phyloP scores from a whole-genome alignment of 129 eudicot species.

The Helianthus annuus region DNA sequence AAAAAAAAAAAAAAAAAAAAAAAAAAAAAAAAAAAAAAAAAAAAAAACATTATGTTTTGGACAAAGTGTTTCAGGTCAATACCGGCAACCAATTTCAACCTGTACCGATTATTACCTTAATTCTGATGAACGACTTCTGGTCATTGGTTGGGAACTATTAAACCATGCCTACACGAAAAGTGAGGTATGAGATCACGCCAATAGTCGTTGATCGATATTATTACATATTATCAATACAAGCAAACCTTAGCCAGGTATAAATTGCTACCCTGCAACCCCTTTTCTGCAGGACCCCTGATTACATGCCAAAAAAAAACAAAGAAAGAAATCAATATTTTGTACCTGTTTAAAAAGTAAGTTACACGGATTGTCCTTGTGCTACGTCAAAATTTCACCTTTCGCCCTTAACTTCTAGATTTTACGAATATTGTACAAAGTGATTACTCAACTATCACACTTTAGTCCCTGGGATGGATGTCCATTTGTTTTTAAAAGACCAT shows the following conservation, averaged over 20 bases:
- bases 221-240: slow-evolving; percentile 9
- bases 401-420: too few species aligned
- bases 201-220: background rate
- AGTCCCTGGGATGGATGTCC: too few species aligned
- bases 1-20: background rate
- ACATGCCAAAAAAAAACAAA: background rate
- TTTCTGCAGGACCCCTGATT: slow-evolving; percentile 45
- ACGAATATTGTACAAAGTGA: too few species aligned
- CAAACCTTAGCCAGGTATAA: slow-evolving; percentile 64
- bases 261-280: slow-evolving; percentile 56
- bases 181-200: slow-evolving; percentile 18
- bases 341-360: too few species aligned
- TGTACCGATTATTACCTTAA: slow-evolving; percentile 42
- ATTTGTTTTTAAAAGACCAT: too few species aligned
- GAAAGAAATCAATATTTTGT: background rate
- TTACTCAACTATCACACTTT: too few species aligned
- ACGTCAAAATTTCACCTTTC: too few species aligned
- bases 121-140: slow-evolving; percentile 75
- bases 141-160: slow-evolving; percentile 80
- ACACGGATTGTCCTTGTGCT: too few species aligned
- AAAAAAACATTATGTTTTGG: background rate
- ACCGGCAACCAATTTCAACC: background rate
- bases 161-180: slow-evolving; percentile 62
- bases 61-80: background rate
- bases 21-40: background rate